Conservation (phyloP, 2,329 filamentous ascomycete genomes). For the Apiospora kogelbergensis region DNA sequence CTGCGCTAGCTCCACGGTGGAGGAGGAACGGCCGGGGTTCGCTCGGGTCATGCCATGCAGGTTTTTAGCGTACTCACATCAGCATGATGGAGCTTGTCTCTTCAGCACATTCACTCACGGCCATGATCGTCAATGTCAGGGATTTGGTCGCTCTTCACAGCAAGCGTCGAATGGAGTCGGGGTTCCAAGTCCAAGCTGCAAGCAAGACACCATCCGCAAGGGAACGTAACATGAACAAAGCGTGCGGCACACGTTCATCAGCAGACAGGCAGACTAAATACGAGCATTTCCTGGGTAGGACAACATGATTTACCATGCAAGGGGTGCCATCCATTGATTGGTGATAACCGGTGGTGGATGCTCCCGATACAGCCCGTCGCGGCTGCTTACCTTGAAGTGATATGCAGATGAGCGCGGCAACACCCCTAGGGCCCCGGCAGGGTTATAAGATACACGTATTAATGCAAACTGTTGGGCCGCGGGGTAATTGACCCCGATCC, state of each 20-base stretch:
- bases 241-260: neutral
- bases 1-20: conserved; percentile 1
- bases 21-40: neutral
- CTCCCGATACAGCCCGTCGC: conserved; percentile 6
- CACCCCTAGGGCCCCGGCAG: neutral
- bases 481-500: conserved; percentile 8
- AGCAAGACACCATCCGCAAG: neutral
- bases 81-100: conserved; percentile 1
- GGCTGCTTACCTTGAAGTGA: conserved; percentile 1
- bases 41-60: conserved; percentile 2
- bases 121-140: neutral
- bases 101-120: neutral
- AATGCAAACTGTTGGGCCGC: neutral
- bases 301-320: conserved; percentile 7
- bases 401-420: conserved; percentile 3
- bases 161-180: neutral
- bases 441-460: neutral
- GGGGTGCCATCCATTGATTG: conserved; percentile 4
- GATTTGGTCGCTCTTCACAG: neutral
- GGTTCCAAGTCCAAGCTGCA: neutral
- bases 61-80: neutral
- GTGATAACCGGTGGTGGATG: neutral
- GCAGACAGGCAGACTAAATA: neutral
- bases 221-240: neutral
- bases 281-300: neutral